Percentiles rank a stretch among this genome's conserved stretches.
Conservation (phyloP, 73 alveolate species). For the Tetrahymena thermophila region DNA sequence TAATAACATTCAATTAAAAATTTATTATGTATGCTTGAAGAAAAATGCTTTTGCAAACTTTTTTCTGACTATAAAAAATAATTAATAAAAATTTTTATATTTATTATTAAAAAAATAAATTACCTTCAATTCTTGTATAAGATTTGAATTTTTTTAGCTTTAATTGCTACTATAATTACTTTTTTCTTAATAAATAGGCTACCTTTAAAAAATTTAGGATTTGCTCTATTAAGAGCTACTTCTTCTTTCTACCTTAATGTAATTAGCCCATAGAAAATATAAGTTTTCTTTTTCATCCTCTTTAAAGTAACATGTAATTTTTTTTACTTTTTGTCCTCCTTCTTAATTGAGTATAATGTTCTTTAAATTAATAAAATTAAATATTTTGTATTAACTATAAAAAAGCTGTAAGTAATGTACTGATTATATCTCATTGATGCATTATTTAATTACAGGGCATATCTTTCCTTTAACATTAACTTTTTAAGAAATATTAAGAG, state of each 20-base stretch:
- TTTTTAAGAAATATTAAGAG: background rate
- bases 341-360: background rate
- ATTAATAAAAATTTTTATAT: too few species aligned
- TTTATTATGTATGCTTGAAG: background rate
- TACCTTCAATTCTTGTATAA: background rate
- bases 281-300: background rate
- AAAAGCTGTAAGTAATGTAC: background rate
- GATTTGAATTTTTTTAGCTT: background rate
- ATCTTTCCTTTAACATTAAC: background rate
- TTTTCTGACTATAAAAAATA: background rate
- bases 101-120: too few species aligned
- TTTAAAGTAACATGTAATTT: background rate
- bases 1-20: background rate
- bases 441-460: background rate
- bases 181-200: background rate
- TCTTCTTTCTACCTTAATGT: background rate
- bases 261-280: background rate
- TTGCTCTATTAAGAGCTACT: background rate
- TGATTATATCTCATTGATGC: background rate
- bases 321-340: background rate
- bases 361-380: background rate
- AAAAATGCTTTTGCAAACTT: background rate
- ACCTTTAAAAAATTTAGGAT: background rate
- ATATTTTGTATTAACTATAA: background rate
- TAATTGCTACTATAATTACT: background rate